phyloP scores from a whole-genome alignment of 768 basidiomycete genomes.

The Strobilomyces echinocephalus region DNA sequence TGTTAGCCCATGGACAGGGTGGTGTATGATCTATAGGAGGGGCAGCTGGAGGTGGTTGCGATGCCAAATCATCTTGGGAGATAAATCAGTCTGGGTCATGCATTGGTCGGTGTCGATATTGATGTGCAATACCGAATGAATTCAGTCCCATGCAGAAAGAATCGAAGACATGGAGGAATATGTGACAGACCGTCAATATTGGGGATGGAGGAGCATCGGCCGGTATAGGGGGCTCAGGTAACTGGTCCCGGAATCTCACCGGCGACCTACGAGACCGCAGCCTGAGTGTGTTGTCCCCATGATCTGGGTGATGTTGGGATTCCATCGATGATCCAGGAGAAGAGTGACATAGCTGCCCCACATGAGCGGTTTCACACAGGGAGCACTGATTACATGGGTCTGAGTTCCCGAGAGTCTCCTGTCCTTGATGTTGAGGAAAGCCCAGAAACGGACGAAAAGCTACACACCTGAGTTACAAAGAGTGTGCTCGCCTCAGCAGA shows the following conservation, averaged over 20 bases:
- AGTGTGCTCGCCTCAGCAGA: too few relatives aligned
- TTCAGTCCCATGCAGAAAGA: neutral
- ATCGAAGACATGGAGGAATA: neutral
- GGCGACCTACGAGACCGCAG: neutral
- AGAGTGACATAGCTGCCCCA: too few relatives aligned
- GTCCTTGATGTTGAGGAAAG: too few relatives aligned
- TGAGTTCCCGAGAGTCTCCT: too few relatives aligned
- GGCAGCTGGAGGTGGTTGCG: neutral
- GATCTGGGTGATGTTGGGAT: neutral
- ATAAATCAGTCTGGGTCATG: constrained; percentile 3
- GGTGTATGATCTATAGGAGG: neutral
- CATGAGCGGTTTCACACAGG: too few relatives aligned
- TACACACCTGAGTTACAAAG: too few relatives aligned
- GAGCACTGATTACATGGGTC: too few relatives aligned
- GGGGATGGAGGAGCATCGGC: neutral
- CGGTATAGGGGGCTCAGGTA: neutral
- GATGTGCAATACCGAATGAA: neutral
- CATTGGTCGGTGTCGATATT: neutral
- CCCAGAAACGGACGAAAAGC: too few relatives aligned
- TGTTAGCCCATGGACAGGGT: constrained; percentile 16
- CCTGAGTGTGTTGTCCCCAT: neutral
- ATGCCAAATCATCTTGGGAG: neutral
- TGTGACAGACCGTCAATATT: neutral
- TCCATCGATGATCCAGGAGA: too few relatives aligned
- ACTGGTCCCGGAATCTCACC: neutral